Evolutionary conservation across 805 yeast genomes (phyloP).

Genomic region (Hemisphaericaspora nanyangensis): DNA sequence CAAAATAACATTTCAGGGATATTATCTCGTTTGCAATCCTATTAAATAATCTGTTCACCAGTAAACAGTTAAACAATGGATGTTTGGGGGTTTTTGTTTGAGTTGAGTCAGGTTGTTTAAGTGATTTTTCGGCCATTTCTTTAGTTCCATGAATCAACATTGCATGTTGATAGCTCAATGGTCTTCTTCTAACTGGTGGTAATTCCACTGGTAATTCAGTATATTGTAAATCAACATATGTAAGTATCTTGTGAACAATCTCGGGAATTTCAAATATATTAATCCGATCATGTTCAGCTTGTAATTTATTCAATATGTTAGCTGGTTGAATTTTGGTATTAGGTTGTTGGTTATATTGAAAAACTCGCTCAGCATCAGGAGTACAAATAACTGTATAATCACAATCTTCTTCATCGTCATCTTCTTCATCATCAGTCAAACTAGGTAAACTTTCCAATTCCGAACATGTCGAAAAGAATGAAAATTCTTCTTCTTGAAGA

Average conservation of each 20-base stretch:
- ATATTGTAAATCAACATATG: slow-evolving; percentile 52
- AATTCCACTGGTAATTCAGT: slow-evolving; percentile 58
- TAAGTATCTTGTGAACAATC: slow-evolving; percentile 57
- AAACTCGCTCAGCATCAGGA: slow-evolving; percentile 4
- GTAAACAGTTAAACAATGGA: slow-evolving; percentile 56
- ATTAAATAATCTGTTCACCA: slow-evolving; percentile 69
- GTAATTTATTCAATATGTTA: not conserved
- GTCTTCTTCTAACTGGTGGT: slow-evolving; percentile 60
- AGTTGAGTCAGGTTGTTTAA: slow-evolving; percentile 22
- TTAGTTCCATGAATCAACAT: slow-evolving; percentile 58
- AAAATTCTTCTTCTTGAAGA: slow-evolving; percentile 10
- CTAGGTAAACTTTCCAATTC: slow-evolving; percentile 39
- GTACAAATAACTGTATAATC: not conserved
- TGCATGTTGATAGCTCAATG: slow-evolving; percentile 67
- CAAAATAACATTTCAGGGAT: slow-evolving; percentile 53
- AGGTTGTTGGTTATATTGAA: not conserved
- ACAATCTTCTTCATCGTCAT: slow-evolving; percentile 1
- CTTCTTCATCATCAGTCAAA: slow-evolving; percentile 12
- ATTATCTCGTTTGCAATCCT: slow-evolving; percentile 52
- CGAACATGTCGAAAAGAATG: slow-evolving; percentile 17
- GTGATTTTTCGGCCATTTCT: slow-evolving; percentile 41
- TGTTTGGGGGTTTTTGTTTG: slow-evolving; percentile 6
- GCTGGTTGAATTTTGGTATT: not conserved
- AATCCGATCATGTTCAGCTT: not conserved
- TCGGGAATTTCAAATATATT: slow-evolving; percentile 72